These are phyloP conservation scores for Selenicereus undatus DNA, from an alignment of 148 eudicot species.

Conservation along the genomic window DNA sequence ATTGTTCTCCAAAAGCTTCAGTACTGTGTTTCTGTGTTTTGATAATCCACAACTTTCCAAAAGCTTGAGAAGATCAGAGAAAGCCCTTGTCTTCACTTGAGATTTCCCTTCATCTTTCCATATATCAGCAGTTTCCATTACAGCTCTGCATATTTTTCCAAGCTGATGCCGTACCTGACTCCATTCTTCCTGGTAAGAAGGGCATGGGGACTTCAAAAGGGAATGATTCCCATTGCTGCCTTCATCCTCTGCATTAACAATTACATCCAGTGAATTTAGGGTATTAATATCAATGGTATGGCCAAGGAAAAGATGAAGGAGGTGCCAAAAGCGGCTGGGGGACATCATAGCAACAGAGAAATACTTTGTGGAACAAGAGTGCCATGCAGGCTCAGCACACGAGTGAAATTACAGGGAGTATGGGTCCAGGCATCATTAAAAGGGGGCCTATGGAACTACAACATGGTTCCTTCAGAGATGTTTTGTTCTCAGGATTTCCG, in stretches of 20 bases:
- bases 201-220: constrained; percentile 31
- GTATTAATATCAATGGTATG: neutral
- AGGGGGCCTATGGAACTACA: too few species aligned
- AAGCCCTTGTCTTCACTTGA: constrained; percentile 65
- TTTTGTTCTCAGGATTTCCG: too few species aligned
- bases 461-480: too few species aligned
- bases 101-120: constrained; percentile 75
- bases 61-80: constrained; percentile 59
- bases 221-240: constrained; percentile 28
- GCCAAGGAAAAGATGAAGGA: neutral
- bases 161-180: constrained; percentile 45
- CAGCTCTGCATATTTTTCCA: constrained; percentile 47
- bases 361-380: neutral
- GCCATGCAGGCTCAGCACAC: too few species aligned
- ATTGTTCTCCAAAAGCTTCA: constrained; percentile 39
- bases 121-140: constrained; percentile 54
- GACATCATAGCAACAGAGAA: neutral
- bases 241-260: constrained; percentile 35
- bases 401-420: too few species aligned
- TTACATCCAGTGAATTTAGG: neutral
- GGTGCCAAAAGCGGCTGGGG: neutral
- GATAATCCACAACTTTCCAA: constrained; percentile 67
- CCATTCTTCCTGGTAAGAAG: constrained; percentile 50
- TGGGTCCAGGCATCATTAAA: too few species aligned
- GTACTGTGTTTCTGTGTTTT: constrained; percentile 54